A percentile compares a stretch with the other conserved stretches of the same genome.
Evolutionary conservation across 73 alveolate genomes (phyloP).

Genomic region (Strombidium stylifer): DNA sequence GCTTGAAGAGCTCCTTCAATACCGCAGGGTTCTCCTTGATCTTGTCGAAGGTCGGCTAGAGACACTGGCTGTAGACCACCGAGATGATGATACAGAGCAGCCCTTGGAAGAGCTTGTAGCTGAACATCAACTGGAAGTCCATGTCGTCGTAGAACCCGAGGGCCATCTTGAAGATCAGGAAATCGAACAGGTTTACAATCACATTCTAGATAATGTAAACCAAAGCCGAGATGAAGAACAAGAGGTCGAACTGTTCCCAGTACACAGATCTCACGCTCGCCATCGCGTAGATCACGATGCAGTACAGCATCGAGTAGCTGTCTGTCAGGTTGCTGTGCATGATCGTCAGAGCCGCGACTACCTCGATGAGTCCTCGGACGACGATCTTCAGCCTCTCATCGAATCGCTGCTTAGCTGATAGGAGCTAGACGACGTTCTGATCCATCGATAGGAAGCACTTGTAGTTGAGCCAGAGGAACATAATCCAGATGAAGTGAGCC

Average conservation of each 20-base stretch:
- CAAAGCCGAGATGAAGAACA: background rate
- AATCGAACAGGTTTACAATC: conserved; percentile 14
- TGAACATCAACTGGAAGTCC: conserved; percentile 13
- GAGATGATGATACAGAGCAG: conserved; percentile 9
- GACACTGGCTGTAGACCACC: background rate
- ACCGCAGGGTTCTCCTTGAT: background rate
- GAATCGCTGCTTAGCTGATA: too few relatives aligned
- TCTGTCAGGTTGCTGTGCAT: too few relatives aligned
- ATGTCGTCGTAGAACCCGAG: conserved; percentile 34
- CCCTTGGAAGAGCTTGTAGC: conserved; percentile 7
- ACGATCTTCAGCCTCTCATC: too few relatives aligned
- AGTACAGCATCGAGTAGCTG: too few relatives aligned
- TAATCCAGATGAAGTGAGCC: conserved; percentile 10
- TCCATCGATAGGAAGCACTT: conserved; percentile 3
- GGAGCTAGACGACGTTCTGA: too few relatives aligned
- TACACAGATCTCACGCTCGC: background rate
- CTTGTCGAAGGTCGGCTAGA: conserved; percentile 1
- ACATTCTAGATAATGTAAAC: conserved; percentile 11
- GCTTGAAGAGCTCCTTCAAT: background rate
- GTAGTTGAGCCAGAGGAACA: conserved; percentile 1
- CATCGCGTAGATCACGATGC: too few relatives aligned
- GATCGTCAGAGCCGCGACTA: too few relatives aligned
- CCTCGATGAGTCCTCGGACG: too few relatives aligned
- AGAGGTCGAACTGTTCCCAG: background rate
- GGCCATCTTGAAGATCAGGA: background rate